Conservation (phyloP, 108 stramenopile genomes). For the Cylindrotheca fusiformis region DNA sequence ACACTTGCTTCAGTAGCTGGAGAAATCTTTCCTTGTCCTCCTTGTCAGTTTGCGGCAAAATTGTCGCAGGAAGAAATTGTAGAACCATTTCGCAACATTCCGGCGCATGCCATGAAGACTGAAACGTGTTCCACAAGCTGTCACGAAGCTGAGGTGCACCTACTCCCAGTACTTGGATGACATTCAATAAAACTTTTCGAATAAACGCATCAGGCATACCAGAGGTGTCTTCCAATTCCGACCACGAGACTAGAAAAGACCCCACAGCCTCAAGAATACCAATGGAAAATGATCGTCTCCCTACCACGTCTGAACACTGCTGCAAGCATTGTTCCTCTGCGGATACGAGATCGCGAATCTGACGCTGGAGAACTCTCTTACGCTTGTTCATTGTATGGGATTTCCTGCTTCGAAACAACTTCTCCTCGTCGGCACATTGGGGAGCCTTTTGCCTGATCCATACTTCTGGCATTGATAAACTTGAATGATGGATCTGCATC, state of each 20-base stretch:
- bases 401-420: too few species aligned
- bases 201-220: not conserved
- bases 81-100: not conserved
- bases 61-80: not conserved
- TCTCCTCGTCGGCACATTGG: too few species aligned
- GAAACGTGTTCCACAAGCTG: not conserved
- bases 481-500: too few species aligned
- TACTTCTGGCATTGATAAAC: too few species aligned
- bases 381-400: not conserved
- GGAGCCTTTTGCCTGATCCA: too few species aligned
- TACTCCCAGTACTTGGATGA: slow-evolving; percentile 3
- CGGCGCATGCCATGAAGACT: not conserved
- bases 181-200: not conserved
- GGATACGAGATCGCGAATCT: not conserved
- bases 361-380: not conserved
- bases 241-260: not conserved
- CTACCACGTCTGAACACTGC: not conserved
- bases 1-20: not conserved
- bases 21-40: not conserved
- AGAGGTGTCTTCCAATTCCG: not conserved
- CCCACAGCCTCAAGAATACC: not conserved
- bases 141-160: slow-evolving; percentile 7
- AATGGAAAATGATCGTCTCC: not conserved
- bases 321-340: not conserved
- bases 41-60: not conserved